Evolutionary conservation across 441 rosid genomes (phyloP), one percentile per base, ranked within the genome.

Genomic region (Erysimum cheiri): DNA sequence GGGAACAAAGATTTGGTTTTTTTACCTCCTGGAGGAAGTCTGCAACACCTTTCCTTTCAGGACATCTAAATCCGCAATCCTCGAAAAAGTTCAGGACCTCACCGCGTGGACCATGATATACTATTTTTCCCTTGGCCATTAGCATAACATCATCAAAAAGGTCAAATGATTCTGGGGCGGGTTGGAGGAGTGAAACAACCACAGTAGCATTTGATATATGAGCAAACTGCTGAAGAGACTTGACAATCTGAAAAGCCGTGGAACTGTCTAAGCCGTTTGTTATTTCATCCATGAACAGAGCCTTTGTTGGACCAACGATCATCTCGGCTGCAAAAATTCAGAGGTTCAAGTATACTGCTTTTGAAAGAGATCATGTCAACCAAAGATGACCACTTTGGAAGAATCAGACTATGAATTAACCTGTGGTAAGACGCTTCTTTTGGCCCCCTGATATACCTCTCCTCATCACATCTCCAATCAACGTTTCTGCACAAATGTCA

Each of bases 241-340:
- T 60, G 49, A 87, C 81, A 55, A 89, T 84, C 75, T 85, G 90
- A 75, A 74, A 87, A 55, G 95, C 85, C 0, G 92, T 87, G n/a
- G 92, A 87, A 75, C 88, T 87, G 80, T 89, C 92, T 60, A 87
- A 75, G 13, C 90, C 95, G 22, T 85, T 85, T 8, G 90, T 81
- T 80, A 89, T 87, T 71, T 87, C 92, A 67, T 89, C 95, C 92
- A 87, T 80, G 54, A 87, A 84, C 28, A 87, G 46, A 47, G 88
- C 87, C 80, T 81, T 84, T 64, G 81, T 82, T 1, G 94, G 91
- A 50, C 90, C 94, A 26, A 87, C 83, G 29, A 87, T 76, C 85
- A 88, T 87, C 82, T 88, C 91, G 2, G 64, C 75, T 66, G 53
- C 49, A 63, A 71, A 28, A 8, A 73, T 77, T 91, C 85, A 84